phyloP scores from a whole-genome alignment of 768 basidiomycete species.

The Suillus variegatus region DNA sequence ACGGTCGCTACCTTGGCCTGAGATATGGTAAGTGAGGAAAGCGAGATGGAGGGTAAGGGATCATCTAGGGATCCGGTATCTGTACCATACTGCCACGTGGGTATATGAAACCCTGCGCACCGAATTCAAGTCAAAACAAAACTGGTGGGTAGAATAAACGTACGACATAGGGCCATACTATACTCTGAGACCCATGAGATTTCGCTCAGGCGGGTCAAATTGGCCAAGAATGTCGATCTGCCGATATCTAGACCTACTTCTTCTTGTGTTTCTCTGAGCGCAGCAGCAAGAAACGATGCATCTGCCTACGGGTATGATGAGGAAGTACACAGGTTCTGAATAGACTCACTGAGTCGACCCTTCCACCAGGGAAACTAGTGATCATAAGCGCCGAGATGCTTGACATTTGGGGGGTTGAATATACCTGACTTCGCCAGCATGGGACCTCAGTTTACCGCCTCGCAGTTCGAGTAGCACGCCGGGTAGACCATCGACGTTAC shows the following conservation, averaged over 20 bases:
- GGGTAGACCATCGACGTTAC: slow-evolving; percentile 67
- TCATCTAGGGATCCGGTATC: neutral
- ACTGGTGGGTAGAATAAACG: neutral
- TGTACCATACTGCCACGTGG: neutral
- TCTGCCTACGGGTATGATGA: neutral
- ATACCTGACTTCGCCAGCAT: slow-evolving; percentile 83
- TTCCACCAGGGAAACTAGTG: slow-evolving; percentile 45
- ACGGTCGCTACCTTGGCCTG: neutral
- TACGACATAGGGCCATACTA: neutral
- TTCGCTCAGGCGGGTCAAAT: slow-evolving; percentile 58
- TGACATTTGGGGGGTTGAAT: slow-evolving; percentile 14
- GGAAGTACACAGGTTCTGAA: neutral
- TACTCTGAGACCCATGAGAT: neutral
- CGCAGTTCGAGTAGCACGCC: slow-evolving; percentile 75
- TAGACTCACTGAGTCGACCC: slow-evolving; percentile 29
- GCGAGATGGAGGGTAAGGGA: neutral
- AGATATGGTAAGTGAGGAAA: neutral
- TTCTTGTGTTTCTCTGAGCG: slow-evolving; percentile 1
- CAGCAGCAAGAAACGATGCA: neutral
- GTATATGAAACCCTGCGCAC: neutral
- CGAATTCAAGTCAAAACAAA: neutral
- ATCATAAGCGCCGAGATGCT: neutral
- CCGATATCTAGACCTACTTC: neutral
- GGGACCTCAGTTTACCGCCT: slow-evolving; percentile 59
- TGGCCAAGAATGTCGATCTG: slow-evolving; percentile 66